Evolutionary conservation across 2,329 filamentous ascomycete species (phyloP).

Genomic region (Calonectria montana): DNA sequence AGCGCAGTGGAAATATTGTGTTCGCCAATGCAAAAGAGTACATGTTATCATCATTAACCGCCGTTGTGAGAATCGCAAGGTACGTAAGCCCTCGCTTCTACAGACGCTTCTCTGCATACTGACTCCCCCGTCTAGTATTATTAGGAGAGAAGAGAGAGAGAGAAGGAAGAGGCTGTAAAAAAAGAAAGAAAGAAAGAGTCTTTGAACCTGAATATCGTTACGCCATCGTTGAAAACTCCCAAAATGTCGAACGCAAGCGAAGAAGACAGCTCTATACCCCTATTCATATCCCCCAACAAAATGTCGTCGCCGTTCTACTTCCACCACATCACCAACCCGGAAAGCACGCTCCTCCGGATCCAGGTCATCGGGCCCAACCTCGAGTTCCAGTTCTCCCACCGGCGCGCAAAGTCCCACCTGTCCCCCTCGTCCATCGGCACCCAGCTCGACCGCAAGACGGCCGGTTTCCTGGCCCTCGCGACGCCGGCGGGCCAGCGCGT

Average conservation of each 20-base stretch:
- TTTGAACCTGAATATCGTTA: background rate
- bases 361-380: slow-evolving; percentile 49
- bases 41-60: background rate
- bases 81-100: background rate
- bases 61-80: background rate
- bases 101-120: background rate
- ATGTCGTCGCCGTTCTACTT: slow-evolving; percentile 43
- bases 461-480: slow-evolving; percentile 46
- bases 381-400: slow-evolving; percentile 44
- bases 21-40: background rate
- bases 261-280: slow-evolving; percentile 14
- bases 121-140: background rate
- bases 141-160: background rate
- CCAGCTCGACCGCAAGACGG: slow-evolving; percentile 44
- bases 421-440: slow-evolving; percentile 2
- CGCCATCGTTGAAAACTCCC: background rate
- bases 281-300: slow-evolving; percentile 39
- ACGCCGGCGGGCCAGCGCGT: slow-evolving; percentile 27
- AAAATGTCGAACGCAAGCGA: slow-evolving; percentile 26
- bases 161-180: background rate
- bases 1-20: background rate
- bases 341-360: slow-evolving; percentile 38
- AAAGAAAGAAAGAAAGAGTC: too few species aligned
- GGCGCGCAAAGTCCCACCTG: slow-evolving; percentile 25
- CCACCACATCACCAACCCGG: slow-evolving; percentile 44